These are phyloP conservation scores for Cryptosporidium sp. DNA, from an alignment of 169 alveolate species.

Conservation along the genomic window DNA sequence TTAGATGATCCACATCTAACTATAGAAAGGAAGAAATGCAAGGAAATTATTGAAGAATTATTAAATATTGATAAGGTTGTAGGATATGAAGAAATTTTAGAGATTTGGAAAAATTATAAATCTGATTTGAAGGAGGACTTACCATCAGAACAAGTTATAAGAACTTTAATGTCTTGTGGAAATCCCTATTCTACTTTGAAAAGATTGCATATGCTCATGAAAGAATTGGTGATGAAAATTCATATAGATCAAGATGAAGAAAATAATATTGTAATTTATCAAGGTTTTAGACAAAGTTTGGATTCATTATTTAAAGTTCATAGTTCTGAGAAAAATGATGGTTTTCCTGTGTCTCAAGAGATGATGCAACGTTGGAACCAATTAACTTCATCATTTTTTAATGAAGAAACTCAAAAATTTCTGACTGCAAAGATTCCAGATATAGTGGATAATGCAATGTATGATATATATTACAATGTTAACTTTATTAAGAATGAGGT, in stretches of 20 bases:
- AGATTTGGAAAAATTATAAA: neutral
- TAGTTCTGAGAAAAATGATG: constrained; percentile 28
- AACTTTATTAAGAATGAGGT: constrained; percentile 12
- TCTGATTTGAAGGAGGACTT: constrained; percentile 13
- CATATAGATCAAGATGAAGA: constrained; percentile 14
- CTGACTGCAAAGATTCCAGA: constrained; percentile 38
- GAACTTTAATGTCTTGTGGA: constrained; percentile 38
- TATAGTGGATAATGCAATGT: constrained; percentile 47
- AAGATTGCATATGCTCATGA: constrained; percentile 16
- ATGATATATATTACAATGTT: constrained; percentile 22
- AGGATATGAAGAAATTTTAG: constrained; percentile 52
- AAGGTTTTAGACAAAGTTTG: constrained; percentile 33
- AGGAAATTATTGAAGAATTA: constrained; percentile 57
- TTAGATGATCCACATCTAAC: constrained; percentile 76
- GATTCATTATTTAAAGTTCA: constrained; percentile 37
- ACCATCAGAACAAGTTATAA: constrained; percentile 6
- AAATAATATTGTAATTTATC: constrained; percentile 9
- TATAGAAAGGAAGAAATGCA: constrained; percentile 50
- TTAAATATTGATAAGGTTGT: constrained; percentile 66
- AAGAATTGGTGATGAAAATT: neutral
- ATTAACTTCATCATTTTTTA: constrained; percentile 32
- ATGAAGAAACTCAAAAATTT: constrained; percentile 46
- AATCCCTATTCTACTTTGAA: constrained; percentile 19
- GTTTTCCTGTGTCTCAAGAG: constrained; percentile 39
- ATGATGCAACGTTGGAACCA: constrained; percentile 58